These are phyloP conservation scores for Mucor racemosus DNA, from an alignment of 371 early-diverging fungal genomes.

Conservation along the genomic window DNA sequence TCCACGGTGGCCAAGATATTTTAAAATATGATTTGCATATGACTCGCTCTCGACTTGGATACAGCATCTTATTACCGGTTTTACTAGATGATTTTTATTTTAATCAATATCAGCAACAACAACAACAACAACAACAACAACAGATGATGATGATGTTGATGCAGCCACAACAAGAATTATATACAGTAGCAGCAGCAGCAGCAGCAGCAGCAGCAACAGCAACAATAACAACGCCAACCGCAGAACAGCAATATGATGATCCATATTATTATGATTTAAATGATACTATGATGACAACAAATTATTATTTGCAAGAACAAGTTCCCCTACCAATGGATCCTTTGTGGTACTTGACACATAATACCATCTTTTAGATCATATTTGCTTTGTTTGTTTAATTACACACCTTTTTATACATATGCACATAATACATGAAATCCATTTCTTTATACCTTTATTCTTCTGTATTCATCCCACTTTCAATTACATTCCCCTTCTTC, in stretches of 20 bases:
- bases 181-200: neutral
- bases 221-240: neutral
- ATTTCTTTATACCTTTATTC: neutral
- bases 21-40: slow-evolving; percentile 19
- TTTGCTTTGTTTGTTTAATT: slow-evolving; percentile 1
- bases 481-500: neutral
- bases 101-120: slow-evolving; percentile 5
- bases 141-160: slow-evolving; percentile 1
- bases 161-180: slow-evolving; percentile 2
- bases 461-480: neutral
- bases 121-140: slow-evolving; percentile 7
- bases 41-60: slow-evolving; percentile 19
- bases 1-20: neutral
- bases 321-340: slow-evolving; percentile 6
- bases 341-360: slow-evolving; percentile 13
- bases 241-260: slow-evolving; percentile 1
- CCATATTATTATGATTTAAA: slow-evolving; percentile 1
- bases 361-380: neutral
- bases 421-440: neutral
- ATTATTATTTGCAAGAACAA: neutral
- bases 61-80: slow-evolving; percentile 18
- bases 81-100: slow-evolving; percentile 22
- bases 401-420: slow-evolving; percentile 9
- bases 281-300: slow-evolving; percentile 1
- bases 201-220: too few species aligned